A percentile compares a stretch with the other conserved stretches of the same genome.
Evolutionary conservation across 2,329 filamentous ascomycete species (phyloP).

Genomic region (Alternaria atra): DNA sequence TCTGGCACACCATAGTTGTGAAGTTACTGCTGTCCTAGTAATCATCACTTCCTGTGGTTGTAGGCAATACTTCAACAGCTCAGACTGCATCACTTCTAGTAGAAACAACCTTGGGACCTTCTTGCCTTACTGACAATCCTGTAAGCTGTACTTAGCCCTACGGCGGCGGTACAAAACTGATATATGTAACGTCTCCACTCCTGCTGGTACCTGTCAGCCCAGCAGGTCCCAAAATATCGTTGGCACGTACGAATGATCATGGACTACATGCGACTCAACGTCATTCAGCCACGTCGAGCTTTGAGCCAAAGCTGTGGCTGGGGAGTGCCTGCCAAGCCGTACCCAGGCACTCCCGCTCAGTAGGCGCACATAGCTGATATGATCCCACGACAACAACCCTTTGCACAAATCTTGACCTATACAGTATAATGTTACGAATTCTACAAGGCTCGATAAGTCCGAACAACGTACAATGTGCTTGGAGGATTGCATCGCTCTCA

Average conservation of each 20-base stretch:
- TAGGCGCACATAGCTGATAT: not conserved
- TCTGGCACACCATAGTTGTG: not conserved
- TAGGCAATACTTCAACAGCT: not conserved
- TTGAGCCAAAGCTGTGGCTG: not conserved
- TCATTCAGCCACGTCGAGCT: not conserved
- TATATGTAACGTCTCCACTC: not conserved
- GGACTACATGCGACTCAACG: not conserved
- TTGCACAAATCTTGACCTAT: not conserved
- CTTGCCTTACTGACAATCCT: not conserved
- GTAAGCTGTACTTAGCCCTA: not conserved
- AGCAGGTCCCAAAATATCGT: not conserved
- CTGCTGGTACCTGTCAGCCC: not conserved
- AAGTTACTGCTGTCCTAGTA: not conserved
- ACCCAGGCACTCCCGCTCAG: not conserved
- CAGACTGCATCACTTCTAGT: not conserved
- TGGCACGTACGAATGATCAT: too few species aligned
- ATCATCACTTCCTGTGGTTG: not conserved
- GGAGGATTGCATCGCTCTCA: too few species aligned
- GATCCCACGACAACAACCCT: not conserved
- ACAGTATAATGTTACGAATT: not conserved
- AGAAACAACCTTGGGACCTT: not conserved
- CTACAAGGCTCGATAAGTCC: not conserved
- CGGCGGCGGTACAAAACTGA: not conserved
- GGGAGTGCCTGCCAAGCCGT: not conserved
- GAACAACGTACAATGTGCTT: too few species aligned